Evolutionary conservation across 2,329 filamentous ascomycete genomes (phyloP), one percentile per base, ranked within the genome.

Genomic region (Helotiales sp.): DNA sequence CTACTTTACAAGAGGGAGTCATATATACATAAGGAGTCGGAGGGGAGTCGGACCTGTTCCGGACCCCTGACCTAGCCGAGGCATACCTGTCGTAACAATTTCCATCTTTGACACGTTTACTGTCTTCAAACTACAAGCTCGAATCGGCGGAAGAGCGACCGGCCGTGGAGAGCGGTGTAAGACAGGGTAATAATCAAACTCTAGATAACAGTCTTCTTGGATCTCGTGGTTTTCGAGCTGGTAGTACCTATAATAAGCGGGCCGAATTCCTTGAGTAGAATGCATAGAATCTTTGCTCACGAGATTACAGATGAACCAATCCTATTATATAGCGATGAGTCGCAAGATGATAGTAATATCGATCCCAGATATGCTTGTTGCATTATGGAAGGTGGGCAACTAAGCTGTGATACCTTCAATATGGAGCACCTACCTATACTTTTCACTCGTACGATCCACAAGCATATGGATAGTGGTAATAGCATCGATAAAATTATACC

Each of bases 111-210:
- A 54, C 28, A 54, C 50, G 15, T 6, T 20, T 54, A 30, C 47
- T 50, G 11, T 50, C 22, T 13, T 50, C 22, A 50, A 50, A 54
- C 26, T 2, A 20, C 15, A 54, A 54, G 50, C 50, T 54, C 50
- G 50, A 54, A 54, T 54, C 50, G 28, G 50, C 50, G 50, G 15
- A 54, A 54, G 49, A 52, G 26, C 50, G 28, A 54, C 50, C 26
- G 20, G 50, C 26, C 20, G n/a, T 54, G 8, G 17, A 54, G 28
- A 54, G 26, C 26, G 32, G 26, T 32, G 8, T 32, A 54, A 13
- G 50, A 54, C 28, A 54, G 8, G 26, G 50, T 54, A 32, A 22
- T 28, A 50, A 32, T 54, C 13, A 54, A 54, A 15, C 2, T 54
- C 50, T 54, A 32, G 13, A 54, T 54, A 6, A 54, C 28, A 54